Base-by-base conservation (phyloP, 1,139 yeast genomes). In the Zygosaccharomyces sapae region DNA sequence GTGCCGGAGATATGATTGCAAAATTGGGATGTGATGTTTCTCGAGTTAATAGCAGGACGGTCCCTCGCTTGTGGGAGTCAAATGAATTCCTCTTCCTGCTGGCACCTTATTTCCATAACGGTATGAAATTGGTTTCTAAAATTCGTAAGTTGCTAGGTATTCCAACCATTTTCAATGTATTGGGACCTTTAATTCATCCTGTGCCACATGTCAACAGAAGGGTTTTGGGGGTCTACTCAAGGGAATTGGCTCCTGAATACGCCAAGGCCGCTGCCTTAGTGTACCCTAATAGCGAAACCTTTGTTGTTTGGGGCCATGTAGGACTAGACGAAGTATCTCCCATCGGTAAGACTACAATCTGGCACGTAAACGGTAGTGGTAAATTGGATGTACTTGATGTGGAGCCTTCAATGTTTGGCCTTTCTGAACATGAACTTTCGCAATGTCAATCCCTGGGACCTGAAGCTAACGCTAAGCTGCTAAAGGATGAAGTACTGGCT, bases 41-140 rank as follows among this genome's bases (percentile, higher is more conserved):
- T 58, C 79, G 80, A 58, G 88, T 89, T 27, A 83, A 78, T 52
- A 72, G 78, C 24, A 53, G 66, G n/a, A 79, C 86, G 1, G 83
- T 89, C 1, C 86, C 92, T 1, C 63, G 63, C 10, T 76, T 90
- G 41, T 79, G 90, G 51, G 58, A 66, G 27, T 59, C 73, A 25
- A 64, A 70, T 30, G 69, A 75, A 25, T 86, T 89, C 59, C 76
- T 90, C 56, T 92, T 86, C 63, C 72, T 92, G 33, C 85, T 86
- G 64, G 98, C 98, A 0, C 97, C 97, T 3, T 82, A 89, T 36
- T 92, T 89, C 74, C 97, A 92, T 63, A 85, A 86, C n/a, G 95
- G 92, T 5, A 86, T 92, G 95, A 88, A 80, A 33, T 75, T 76
- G 49, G 92, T 90, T 10, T 95, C 92, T 0, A 72, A 75, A n/a